Percentiles rank a stretch among this genome's conserved stretches.
These are phyloP conservation scores for Cornus florida DNA, from an alignment of 148 eudicot genomes.

Conservation along the genomic window DNA sequence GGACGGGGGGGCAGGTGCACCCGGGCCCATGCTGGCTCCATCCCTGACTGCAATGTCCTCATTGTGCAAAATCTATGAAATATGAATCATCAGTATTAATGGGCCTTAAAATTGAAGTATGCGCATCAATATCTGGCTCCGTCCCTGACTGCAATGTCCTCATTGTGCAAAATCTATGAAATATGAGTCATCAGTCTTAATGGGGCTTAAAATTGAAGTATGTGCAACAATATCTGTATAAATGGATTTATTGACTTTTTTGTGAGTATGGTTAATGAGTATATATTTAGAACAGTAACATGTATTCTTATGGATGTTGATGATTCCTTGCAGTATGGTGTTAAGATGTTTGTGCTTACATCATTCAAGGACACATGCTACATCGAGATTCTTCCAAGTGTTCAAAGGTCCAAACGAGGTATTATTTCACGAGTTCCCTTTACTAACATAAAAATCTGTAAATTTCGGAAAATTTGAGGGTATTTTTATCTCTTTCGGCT, in stretches of 20 bases:
- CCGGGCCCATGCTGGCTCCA: too few species aligned
- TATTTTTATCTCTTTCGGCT: background rate
- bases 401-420: slow-evolving; percentile 86
- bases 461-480: background rate
- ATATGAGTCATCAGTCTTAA: background rate
- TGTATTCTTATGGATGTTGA: slow-evolving; percentile 5
- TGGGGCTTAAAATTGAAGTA: background rate
- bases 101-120: background rate
- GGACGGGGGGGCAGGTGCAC: too few species aligned
- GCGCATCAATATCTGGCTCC: background rate
- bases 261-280: slow-evolving; percentile 11
- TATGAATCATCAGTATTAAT: background rate
- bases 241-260: background rate
- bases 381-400: slow-evolving; percentile 88
- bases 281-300: background rate
- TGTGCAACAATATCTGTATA: background rate
- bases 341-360: slow-evolving; percentile 80
- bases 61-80: background rate
- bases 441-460: background rate
- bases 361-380: slow-evolving; percentile 93
- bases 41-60: too few species aligned
- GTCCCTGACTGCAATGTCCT: too few species aligned
- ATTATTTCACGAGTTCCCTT: slow-evolving; percentile 5
- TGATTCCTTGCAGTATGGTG: slow-evolving; percentile 76
- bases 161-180: background rate